Percentiles rank a stretch among this genome's conserved stretches.
These are phyloP conservation scores for Suhomyces sp. DNA, from an alignment of 805 yeast species.

Conservation along the genomic window DNA sequence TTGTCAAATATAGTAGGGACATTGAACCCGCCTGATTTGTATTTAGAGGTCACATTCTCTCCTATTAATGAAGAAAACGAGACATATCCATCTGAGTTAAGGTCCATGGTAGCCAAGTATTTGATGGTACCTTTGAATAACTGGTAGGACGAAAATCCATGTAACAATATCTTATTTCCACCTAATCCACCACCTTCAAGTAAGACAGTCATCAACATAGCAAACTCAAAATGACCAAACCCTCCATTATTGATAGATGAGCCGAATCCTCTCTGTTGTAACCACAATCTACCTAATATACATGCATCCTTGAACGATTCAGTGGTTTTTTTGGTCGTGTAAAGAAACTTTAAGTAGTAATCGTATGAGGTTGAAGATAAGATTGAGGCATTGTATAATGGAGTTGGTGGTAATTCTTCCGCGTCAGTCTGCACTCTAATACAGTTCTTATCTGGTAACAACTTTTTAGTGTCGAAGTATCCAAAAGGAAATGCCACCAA, in stretches of 20 bases:
- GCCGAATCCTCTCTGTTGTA: conserved; percentile 78
- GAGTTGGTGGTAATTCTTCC: conserved; percentile 65
- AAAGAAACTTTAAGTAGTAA: conserved; percentile 69
- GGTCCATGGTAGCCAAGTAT: conserved; percentile 77
- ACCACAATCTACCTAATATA: conserved; percentile 84
- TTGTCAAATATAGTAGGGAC: conserved; percentile 78
- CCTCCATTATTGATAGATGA: conserved; percentile 68
- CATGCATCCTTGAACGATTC: conserved; percentile 87
- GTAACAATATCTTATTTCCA: conserved; percentile 73
- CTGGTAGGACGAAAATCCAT: conserved; percentile 92
- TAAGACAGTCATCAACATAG: conserved; percentile 73
- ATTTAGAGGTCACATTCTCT: conserved; percentile 39
- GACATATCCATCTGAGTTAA: conserved; percentile 57
- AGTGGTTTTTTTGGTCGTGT: conserved; percentile 70
- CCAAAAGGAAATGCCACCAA: conserved; percentile 71
- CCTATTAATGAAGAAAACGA: conserved; percentile 61
- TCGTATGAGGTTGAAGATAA: conserved; percentile 66
- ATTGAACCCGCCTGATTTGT: conserved; percentile 56
- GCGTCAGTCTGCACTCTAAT: conserved; percentile 60
- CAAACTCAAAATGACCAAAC: conserved; percentile 90
- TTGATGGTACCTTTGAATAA: conserved; percentile 84
- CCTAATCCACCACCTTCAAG: conserved; percentile 77
- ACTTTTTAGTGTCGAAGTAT: conserved; percentile 68
- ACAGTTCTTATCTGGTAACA: conserved; percentile 78
- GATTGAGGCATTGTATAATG: conserved; percentile 80